These are phyloP conservation scores for Aspergillus cristatus DNA, from an alignment of 495 filamentous ascomycete genomes.

Conservation along the genomic window DNA sequence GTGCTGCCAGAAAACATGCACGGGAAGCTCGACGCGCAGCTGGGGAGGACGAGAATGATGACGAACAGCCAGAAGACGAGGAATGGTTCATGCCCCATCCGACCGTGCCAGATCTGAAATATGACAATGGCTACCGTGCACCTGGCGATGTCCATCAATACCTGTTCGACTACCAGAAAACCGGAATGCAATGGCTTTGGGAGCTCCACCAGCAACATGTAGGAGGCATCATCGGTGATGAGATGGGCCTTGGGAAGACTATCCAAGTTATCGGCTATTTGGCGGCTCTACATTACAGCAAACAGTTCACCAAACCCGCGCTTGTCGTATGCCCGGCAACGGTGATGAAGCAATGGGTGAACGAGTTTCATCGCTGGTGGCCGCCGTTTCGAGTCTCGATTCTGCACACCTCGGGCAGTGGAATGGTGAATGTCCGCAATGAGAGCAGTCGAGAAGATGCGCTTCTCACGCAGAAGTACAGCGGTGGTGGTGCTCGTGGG, in stretches of 20 bases:
- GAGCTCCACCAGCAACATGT: slow-evolving; percentile 82
- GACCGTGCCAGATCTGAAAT: slow-evolving; percentile 57
- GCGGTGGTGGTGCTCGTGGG: slow-evolving; percentile 21
- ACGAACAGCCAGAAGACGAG: slow-evolving; percentile 24
- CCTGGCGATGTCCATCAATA: slow-evolving; percentile 87
- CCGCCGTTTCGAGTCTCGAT: slow-evolving; percentile 90
- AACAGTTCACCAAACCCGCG: slow-evolving; percentile 69
- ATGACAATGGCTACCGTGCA: slow-evolving; percentile 66
- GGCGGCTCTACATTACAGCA: slow-evolving; percentile 83
- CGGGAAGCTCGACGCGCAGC: slow-evolving; percentile 11
- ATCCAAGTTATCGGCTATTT: slow-evolving; percentile 90
- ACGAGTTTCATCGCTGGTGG: slow-evolving; percentile 98
- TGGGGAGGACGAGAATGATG: slow-evolving; percentile 11
- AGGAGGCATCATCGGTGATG: slow-evolving; percentile 91
- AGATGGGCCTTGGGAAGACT: slow-evolving; percentile 97
- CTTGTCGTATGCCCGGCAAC: slow-evolving; percentile 90
- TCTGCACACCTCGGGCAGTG: slow-evolving; percentile 87
- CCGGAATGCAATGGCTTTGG: slow-evolving; percentile 92
- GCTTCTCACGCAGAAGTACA: slow-evolving; percentile 32
- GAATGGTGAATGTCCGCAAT: slow-evolving; percentile 73
- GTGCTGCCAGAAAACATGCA: slow-evolving; percentile 50
- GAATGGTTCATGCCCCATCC: slow-evolving; percentile 89
- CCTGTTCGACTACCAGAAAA: slow-evolving; percentile 92
- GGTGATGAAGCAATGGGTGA: slow-evolving; percentile 93
- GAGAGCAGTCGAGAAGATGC: slow-evolving; percentile 67